A percentile compares a stretch with the other conserved stretches of the same genome.
phyloP scores from a whole-genome alignment of 805 yeast genomes.

The Kazachstania viticola region DNA sequence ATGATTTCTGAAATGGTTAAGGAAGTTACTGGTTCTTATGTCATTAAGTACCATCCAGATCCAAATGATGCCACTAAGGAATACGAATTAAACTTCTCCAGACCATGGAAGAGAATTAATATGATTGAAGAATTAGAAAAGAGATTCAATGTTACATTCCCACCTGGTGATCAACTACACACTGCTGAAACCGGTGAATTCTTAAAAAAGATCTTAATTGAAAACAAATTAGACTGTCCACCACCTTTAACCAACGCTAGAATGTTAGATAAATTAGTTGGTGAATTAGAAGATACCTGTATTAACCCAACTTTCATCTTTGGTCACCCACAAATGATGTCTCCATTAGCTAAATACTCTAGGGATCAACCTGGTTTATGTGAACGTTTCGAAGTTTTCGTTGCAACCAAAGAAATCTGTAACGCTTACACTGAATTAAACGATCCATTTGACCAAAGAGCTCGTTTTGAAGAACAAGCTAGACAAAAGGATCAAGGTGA shows the following conservation, averaged over 20 bases:
- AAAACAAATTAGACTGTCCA: slow-evolving; percentile 77
- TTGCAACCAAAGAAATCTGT: slow-evolving; percentile 95
- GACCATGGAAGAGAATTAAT: slow-evolving; percentile 98
- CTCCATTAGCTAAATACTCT: slow-evolving; percentile 95
- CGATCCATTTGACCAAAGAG: slow-evolving; percentile 97
- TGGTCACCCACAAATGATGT: slow-evolving; percentile 99
- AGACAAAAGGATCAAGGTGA: slow-evolving; percentile 98
- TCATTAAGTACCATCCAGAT: slow-evolving; percentile 81
- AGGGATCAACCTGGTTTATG: slow-evolving; percentile 88
- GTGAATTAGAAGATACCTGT: slow-evolving; percentile 88
- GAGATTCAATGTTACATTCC: slow-evolving; percentile 77
- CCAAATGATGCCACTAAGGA: slow-evolving; percentile 85
- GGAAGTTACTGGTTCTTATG: slow-evolving; percentile 82
- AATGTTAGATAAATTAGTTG: slow-evolving; percentile 96
- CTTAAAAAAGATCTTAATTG: slow-evolving; percentile 66
- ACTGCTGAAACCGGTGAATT: slow-evolving; percentile 88
- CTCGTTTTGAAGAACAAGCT: slow-evolving; percentile 97
- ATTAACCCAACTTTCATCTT: slow-evolving; percentile 96
- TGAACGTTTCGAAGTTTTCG: slow-evolving; percentile 97
- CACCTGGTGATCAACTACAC: slow-evolving; percentile 90
- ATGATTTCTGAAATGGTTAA: slow-evolving; percentile 96
- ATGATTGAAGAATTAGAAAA: slow-evolving; percentile 95
- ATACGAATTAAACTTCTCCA: slow-evolving; percentile 69
- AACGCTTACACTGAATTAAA: slow-evolving; percentile 98
- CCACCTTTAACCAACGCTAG: slow-evolving; percentile 94